These are phyloP conservation scores for Hevea brasiliensis DNA, from an alignment of 345 rosid species.

Conservation along the genomic window DNA sequence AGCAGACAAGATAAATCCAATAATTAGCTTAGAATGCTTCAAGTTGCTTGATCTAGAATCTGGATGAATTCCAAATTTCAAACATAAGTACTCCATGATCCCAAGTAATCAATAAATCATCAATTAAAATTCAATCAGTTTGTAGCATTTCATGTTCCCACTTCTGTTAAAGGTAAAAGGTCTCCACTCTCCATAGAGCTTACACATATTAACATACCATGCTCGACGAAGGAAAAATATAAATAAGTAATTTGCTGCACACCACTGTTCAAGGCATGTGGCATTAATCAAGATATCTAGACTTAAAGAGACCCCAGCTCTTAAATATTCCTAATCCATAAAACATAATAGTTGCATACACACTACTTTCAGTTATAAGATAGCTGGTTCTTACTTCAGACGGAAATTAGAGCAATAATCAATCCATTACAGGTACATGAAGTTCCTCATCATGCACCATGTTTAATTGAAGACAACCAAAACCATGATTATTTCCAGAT, in stretches of 20 bases:
- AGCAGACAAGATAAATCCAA: neutral
- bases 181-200: neutral
- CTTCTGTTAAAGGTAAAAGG: neutral
- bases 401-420: neutral
- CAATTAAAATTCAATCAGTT: neutral
- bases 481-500: neutral
- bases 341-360: slow-evolving; percentile 1
- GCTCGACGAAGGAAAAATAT: neutral
- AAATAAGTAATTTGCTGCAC: neutral
- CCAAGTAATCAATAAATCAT: neutral
- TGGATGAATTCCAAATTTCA: neutral
- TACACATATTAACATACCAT: neutral
- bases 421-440: neutral
- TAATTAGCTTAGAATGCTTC: neutral
- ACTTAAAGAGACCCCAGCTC: neutral
- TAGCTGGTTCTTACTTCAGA: slow-evolving; percentile 1
- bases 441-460: neutral
- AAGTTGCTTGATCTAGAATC: slow-evolving; percentile 3
- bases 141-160: neutral
- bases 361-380: neutral
- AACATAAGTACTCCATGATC: neutral
- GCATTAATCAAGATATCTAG: neutral
- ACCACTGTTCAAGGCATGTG: neutral
- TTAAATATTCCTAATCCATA: neutral
- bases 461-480: neutral